Percentiles rank a stretch among this genome's conserved stretches.
Evolutionary conservation across 1,139 yeast genomes (phyloP).

Genomic region (Debaryomycetaceae sp.): DNA sequence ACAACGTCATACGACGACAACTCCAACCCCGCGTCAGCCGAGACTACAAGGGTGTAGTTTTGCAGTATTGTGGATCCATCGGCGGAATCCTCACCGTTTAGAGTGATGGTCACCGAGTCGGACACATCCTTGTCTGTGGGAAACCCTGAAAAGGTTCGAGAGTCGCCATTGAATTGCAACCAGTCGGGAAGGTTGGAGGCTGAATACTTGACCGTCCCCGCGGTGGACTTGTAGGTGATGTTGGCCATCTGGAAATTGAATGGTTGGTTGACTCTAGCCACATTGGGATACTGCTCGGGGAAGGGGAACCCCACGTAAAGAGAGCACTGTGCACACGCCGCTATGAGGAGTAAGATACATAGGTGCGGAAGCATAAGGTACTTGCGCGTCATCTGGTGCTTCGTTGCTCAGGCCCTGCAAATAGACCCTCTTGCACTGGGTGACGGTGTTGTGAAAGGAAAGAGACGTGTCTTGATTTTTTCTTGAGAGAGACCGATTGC

Average conservation of each 20-base stretch:
- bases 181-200: constrained; percentile 66
- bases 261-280: constrained; percentile 63
- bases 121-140: constrained; percentile 49
- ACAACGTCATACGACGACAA: constrained; percentile 36
- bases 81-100: constrained; percentile 62
- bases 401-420: too few species aligned
- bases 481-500: too few species aligned
- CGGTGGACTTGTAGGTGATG: constrained; percentile 61
- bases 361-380: too few species aligned
- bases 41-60: constrained; percentile 56
- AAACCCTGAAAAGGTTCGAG: constrained; percentile 66
- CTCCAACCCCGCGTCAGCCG: constrained; percentile 50
- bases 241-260: constrained; percentile 69
- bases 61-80: constrained; percentile 41
- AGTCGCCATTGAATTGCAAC: constrained; percentile 63
- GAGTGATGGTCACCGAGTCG: constrained; percentile 35
- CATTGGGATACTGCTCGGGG: constrained; percentile 77
- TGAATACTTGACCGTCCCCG: constrained; percentile 46
- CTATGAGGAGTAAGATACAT: constrained; percentile 5
- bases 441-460: too few species aligned
- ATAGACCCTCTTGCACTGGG: too few species aligned
- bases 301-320: constrained; percentile 72
- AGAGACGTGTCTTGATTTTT: too few species aligned
- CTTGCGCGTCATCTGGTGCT: too few species aligned
- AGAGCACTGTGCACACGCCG: constrained; percentile 5